Base-by-base conservation (phyloP, 495 filamentous ascomycete species). In the Aspergillus bertholletiae region DNA sequence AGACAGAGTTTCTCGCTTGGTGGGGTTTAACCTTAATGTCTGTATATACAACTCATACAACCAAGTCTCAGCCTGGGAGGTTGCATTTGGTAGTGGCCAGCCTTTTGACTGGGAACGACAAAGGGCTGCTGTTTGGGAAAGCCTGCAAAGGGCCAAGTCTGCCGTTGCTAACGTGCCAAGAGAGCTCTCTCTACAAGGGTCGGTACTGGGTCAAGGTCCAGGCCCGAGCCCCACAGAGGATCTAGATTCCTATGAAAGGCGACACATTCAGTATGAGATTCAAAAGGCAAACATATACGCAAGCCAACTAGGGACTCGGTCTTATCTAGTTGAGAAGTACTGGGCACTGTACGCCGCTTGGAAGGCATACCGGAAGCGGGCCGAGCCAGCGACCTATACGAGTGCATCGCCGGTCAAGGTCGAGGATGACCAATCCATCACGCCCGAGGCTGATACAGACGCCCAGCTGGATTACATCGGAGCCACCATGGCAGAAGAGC, bases 231-330 rank as follows among this genome's bases (percentile, higher is more conserved):
- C 34, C 34, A n/a, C 62, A 0, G 60, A 70, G 28, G 68, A 70
- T 45, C 58, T 65, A 22, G 60, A 61, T 15, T 39, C 62, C 18
- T 63, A 64, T 51, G 65, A 69, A 45, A 66, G 66, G 22, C 74
- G 71, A 3, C 73, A 77, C 5, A 74, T 91, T 2, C 89, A 92
- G 46, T 87, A 82, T 48, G 88, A 94, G 60, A 92, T 95, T 21
- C 89, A 95, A 63, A 92, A 90, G 61, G 84, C 84, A 20, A 93
- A 92, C 58, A 87, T 96, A 22, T 87, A 90, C 56, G 82, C 83
- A 7, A 88, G 82, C 41, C 84, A 89, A 59, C 73, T 96, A 1
- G 81, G 80, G 3, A 91, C 88, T 2, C 80, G 90, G 20, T 89
- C 86, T 0, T 90, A 86, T 61, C 78, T 90, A n/a, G 86, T 93